Conservation (phyloP, 345 rosid species). For the Heritiera littoralis region DNA sequence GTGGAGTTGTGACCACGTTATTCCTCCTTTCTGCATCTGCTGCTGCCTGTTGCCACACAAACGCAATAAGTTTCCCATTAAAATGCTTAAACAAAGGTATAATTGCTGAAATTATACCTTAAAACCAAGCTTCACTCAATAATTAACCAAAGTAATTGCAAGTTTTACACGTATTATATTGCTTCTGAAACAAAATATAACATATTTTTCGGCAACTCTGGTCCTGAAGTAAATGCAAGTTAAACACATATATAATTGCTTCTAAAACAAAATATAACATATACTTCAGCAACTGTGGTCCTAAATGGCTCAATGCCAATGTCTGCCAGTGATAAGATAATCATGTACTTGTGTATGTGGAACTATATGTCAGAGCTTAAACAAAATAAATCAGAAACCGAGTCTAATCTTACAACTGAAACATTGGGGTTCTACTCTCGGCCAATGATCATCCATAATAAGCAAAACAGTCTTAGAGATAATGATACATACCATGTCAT, state of each 20-base stretch:
- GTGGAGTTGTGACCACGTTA: constrained; percentile 28
- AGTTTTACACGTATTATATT: no score
- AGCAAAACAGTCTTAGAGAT: not conserved
- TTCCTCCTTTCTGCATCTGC: constrained; percentile 25
- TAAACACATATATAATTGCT: not conserved
- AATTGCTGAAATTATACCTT: no score
- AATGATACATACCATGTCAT: not conserved
- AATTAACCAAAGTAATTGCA: not conserved
- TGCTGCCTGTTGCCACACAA: constrained; percentile 31
- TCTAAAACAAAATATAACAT: not conserved
- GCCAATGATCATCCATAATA: not conserved
- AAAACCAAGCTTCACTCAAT: no score
- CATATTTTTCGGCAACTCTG: not conserved
- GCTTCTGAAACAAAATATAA: not conserved
- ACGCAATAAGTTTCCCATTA: not conserved
- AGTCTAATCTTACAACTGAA: not conserved
- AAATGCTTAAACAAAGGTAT: not conserved
- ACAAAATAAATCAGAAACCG: not conserved
- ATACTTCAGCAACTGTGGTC: not conserved
- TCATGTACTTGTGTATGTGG: not conserved
- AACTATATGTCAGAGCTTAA: not conserved
- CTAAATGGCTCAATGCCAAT: not conserved
- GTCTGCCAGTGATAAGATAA: not conserved
- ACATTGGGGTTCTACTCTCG: not conserved
- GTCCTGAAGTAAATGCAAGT: not conserved